These are phyloP conservation scores for Mycena indigotica DNA, from an alignment of 768 basidiomycete genomes.

Conservation along the genomic window DNA sequence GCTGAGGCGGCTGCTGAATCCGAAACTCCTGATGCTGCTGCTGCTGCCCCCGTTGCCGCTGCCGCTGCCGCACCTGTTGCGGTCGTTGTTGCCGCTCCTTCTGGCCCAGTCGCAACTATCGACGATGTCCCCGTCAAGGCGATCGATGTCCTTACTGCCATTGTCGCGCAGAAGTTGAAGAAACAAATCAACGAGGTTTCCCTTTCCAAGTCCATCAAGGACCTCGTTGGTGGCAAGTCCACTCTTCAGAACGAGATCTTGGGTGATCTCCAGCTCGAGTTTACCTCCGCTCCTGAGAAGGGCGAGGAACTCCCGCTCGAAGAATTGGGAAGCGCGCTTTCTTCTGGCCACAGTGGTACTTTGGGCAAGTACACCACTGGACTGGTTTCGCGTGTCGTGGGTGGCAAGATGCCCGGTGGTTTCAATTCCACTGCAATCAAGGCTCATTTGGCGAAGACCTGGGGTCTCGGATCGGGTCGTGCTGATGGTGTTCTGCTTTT, in stretches of 20 bases:
- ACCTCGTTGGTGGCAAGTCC: slow-evolving; percentile 97
- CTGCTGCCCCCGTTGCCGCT: slow-evolving; percentile 41
- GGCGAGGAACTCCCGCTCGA: slow-evolving; percentile 96
- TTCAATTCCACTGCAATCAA: slow-evolving; percentile 95
- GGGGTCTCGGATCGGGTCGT: slow-evolving; percentile 92
- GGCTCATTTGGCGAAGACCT: slow-evolving; percentile 83
- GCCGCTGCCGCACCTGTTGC: slow-evolving; percentile 44
- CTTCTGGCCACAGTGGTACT: slow-evolving; percentile 77
- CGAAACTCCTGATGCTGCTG: slow-evolving; percentile 33
- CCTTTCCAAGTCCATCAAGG: slow-evolving; percentile 93
- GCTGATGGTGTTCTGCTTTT: slow-evolving; percentile 89
- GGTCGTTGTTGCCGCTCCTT: slow-evolving; percentile 48
- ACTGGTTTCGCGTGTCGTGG: slow-evolving; percentile 87
- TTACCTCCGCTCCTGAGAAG: slow-evolving; percentile 94
- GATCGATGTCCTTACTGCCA: slow-evolving; percentile 78
- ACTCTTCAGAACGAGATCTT: slow-evolving; percentile 98
- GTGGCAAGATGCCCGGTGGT: slow-evolving; percentile 98
- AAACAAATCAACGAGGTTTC: slow-evolving; percentile 90
- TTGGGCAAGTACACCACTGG: slow-evolving; percentile 94
- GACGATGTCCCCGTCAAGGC: slow-evolving; percentile 94
- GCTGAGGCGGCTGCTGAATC: slow-evolving; percentile 44
- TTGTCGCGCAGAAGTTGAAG: slow-evolving; percentile 98
- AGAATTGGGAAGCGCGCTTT: slow-evolving; percentile 87
- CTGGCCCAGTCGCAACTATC: slow-evolving; percentile 70
- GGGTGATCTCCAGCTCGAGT: slow-evolving; percentile 95